These are phyloP conservation scores for Penicillium sp. DNA, from an alignment of 2,329 filamentous ascomycete species.

Conservation along the genomic window DNA sequence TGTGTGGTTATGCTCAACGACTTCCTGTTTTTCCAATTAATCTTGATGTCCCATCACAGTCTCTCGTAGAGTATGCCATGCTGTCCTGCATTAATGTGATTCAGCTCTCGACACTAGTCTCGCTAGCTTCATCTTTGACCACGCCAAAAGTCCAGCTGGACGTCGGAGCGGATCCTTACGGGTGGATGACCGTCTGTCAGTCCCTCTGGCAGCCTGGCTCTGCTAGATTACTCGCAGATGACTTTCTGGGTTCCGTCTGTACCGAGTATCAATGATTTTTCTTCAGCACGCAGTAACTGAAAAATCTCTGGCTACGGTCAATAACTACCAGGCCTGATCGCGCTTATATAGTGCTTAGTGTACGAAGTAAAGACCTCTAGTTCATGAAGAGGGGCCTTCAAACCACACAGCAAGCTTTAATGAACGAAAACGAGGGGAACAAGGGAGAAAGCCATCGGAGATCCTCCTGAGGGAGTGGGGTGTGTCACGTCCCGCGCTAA, in stretches of 20 bases:
- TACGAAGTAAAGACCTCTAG: background rate
- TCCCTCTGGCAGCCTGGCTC: background rate
- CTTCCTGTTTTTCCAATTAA: too few relatives aligned
- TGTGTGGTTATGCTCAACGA: background rate
- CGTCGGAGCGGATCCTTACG: background rate
- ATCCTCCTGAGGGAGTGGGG: conserved; percentile 14
- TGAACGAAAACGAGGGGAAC: background rate
- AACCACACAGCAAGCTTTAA: background rate
- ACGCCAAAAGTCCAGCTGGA: conserved; percentile 8
- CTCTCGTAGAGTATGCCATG: background rate
- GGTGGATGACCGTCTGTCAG: background rate
- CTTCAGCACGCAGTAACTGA: too few relatives aligned
- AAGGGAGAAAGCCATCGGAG: conserved; percentile 12
- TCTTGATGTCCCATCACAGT: background rate
- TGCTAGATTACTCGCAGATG: background rate
- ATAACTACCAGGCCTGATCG: too few relatives aligned
- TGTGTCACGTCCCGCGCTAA: background rate
- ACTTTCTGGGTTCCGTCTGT: background rate
- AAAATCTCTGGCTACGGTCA: background rate
- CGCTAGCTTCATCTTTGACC: conserved; percentile 10
- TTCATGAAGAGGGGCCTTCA: background rate
- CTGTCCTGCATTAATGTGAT: background rate
- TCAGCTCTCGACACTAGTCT: conserved; percentile 1
- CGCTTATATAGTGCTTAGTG: background rate
- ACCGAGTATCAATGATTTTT: too few relatives aligned